Conservation (phyloP, 2,329 filamentous ascomycete genomes). For the Zasmidium citrigriseum region DNA sequence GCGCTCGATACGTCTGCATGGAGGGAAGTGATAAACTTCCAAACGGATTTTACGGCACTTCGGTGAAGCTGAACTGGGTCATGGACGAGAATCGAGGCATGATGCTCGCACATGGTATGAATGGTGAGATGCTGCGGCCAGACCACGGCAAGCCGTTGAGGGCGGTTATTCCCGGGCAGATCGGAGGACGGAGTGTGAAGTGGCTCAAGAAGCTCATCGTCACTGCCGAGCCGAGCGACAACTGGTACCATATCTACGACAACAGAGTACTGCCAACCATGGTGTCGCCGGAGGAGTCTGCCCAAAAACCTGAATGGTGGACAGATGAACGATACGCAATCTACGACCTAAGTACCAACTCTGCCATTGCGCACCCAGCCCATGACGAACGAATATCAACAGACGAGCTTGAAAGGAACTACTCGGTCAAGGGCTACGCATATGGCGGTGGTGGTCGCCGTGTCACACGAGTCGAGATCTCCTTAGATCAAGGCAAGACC, state of each 20-base stretch:
- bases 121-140: constrained; percentile 75
- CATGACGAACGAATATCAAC: constrained; percentile 70
- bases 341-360: constrained; percentile 87
- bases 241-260: constrained; percentile 95
- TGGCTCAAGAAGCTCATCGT: constrained; percentile 84
- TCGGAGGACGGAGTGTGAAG: constrained; percentile 89
- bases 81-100: constrained; percentile 81
- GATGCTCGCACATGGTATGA: constrained; percentile 89
- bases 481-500: constrained; percentile 76
- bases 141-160: constrained; percentile 86
- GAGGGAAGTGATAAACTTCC: constrained; percentile 84
- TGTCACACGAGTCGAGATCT: constrained; percentile 79
- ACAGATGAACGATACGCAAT: constrained; percentile 88
- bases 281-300: constrained; percentile 78
- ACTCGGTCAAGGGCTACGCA: constrained; percentile 76
- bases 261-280: constrained; percentile 87
- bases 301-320: constrained; percentile 75
- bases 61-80: constrained; percentile 83
- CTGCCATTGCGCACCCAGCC: constrained; percentile 75
- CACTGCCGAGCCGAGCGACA: constrained; percentile 77
- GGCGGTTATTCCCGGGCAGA: constrained; percentile 84
- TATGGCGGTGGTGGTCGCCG: constrained; percentile 86
- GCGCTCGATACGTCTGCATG: constrained; percentile 83
- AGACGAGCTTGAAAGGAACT: constrained; percentile 51
- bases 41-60: constrained; percentile 87